Evolutionary conservation across 371 early-diverging fungal species (phyloP).

Genomic region (Mortierella sp.): DNA sequence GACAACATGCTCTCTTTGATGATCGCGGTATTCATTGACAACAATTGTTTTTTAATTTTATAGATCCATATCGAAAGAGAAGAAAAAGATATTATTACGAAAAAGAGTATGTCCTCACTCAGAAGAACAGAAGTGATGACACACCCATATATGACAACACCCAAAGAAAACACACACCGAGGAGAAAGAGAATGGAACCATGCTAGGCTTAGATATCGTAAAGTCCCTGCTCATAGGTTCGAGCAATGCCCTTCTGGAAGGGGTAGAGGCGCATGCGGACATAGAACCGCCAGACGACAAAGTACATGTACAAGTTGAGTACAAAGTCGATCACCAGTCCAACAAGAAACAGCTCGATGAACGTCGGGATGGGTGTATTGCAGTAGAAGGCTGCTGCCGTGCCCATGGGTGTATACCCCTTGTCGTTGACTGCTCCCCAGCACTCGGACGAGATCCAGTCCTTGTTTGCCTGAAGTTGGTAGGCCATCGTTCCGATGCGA

Average conservation of each 20-base stretch:
- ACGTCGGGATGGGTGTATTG: slow-evolving; percentile 47
- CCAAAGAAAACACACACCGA: too few species aligned
- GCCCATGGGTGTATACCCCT: slow-evolving; percentile 47
- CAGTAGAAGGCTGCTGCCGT: slow-evolving; percentile 54
- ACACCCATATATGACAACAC: neutral
- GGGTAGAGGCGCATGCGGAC: slow-evolving; percentile 57
- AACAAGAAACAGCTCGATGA: slow-evolving; percentile 43
- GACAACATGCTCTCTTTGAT: neutral
- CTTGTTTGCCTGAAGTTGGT: slow-evolving; percentile 48
- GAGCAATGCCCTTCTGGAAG: slow-evolving; percentile 37
- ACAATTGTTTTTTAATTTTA: neutral
- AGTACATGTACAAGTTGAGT: slow-evolving; percentile 53
- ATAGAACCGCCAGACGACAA: slow-evolving; percentile 57
- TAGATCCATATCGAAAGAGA: neutral
- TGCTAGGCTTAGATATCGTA: slow-evolving; percentile 31
- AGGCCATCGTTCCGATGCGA: slow-evolving; percentile 52
- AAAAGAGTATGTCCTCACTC: neutral
- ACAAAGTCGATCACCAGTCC: slow-evolving; percentile 47
- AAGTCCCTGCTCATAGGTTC: slow-evolving; percentile 43
- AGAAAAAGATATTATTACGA: neutral
- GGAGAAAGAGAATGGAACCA: too few species aligned
- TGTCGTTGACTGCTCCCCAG: slow-evolving; percentile 55
- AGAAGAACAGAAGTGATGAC: neutral
- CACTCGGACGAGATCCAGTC: slow-evolving; percentile 33
- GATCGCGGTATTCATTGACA: neutral